Conservation (phyloP, 768 basidiomycete species). For the Mycena polygramma region DNA sequence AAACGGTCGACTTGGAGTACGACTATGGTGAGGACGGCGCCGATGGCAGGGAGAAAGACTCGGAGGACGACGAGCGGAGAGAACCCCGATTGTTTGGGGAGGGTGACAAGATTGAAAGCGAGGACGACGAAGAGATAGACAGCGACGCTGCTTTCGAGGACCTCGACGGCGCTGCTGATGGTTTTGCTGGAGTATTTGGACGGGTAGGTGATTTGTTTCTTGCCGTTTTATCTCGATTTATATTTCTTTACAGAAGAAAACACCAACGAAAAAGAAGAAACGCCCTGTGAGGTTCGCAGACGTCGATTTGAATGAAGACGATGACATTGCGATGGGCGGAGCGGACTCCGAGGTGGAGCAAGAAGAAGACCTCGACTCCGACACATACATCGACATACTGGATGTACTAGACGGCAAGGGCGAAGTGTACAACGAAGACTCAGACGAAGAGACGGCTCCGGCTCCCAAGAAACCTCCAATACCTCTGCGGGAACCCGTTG, state of each 20-base stretch:
- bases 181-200: constrained; percentile 75
- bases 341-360: constrained; percentile 60
- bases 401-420: constrained; percentile 77
- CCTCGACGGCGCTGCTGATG: constrained; percentile 74
- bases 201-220: constrained; percentile 49
- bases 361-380: constrained; percentile 60
- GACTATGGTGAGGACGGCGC: constrained; percentile 37
- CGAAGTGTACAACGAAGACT: constrained; percentile 55
- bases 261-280: constrained; percentile 46
- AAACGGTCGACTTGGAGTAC: constrained; percentile 32
- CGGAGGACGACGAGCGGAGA: constrained; percentile 13
- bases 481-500: constrained; percentile 28
- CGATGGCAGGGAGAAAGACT: constrained; percentile 16
- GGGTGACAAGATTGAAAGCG: constrained; percentile 70
- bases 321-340: constrained; percentile 53
- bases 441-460: constrained; percentile 53
- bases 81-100: constrained; percentile 65
- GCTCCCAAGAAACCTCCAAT: constrained; percentile 44
- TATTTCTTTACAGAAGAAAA: constrained; percentile 35
- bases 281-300: constrained; percentile 60
- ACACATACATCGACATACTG: constrained; percentile 73
- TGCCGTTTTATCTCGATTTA: constrained; percentile 21
- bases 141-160: constrained; percentile 89
- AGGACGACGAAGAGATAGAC: constrained; percentile 89
- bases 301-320: constrained; percentile 77